Evolutionary conservation across 768 basidiomycete species (phyloP), one percentile per base, ranked within the genome.

Genomic region (Exsudoporus frostii): DNA sequence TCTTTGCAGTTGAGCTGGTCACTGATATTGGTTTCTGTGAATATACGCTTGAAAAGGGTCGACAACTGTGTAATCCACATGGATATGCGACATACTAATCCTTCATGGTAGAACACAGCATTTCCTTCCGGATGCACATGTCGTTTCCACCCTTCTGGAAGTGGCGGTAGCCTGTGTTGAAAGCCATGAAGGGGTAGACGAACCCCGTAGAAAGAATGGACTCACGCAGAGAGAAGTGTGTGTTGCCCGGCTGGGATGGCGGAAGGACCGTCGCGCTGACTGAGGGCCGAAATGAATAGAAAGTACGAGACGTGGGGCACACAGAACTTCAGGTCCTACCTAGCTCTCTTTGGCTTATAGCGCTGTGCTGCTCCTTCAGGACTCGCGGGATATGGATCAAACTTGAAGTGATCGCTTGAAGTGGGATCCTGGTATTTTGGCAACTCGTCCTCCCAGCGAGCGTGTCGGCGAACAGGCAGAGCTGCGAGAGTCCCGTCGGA

Each of bases 121-220:
- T 27, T 37, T 13, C 58, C 59, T 48, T 61, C 58, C 2, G 58
- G 59, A 36, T 59, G 58, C 22, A 59, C 38, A 39, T 61, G 33
- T 15, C 59, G 42, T 7, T 5, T 60, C 61, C 50, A 61, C 25
- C 41, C 50, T 2, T 55, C 36, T n/a, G 40, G 22, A 27, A 34
- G 43, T 20, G 4, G 0, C 0, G 37, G 48, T 15, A 47, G 15
- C 36, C 60, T 61, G 15, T 38, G 22, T 50, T 20, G 17, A 8
- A 11, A 14, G 29, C 2, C 20, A 4, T 45, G 29, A 25, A 25
- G 14, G 8, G 13, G 10, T 2, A 22, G 6, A 27, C 0, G 4
- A 7, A 3, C 17, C 7, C 11, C 22, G 14, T 1, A 30, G 9
- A 42, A 15, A 13, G 20, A 13, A 2, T 17, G 11, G n/a, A 36